Evolutionary conservation across 225 moss, liverwort and hornwort species (phyloP), one percentile per base, ranked within the genome.

Genomic region (Polytrichum formosum): DNA sequence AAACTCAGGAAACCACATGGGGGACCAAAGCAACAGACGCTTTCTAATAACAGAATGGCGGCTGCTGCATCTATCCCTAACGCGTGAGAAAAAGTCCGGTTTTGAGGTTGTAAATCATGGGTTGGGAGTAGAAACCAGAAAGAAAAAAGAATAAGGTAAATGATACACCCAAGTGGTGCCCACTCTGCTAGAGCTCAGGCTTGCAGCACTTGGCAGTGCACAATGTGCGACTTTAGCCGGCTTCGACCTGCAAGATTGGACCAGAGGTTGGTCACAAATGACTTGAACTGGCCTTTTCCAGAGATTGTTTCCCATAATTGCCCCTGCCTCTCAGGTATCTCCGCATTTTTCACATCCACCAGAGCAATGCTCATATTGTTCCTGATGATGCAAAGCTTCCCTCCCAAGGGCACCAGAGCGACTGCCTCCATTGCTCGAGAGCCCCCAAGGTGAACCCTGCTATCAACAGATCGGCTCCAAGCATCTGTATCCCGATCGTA

Each of bases 201-300:
- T 92, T 94, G 94, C 87, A 97, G 88, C 77, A 97, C 94, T 91
- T 97, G 97, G 83, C 97, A 97, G 80, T 97, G 97, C 84, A 94
- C 92, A 73, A 97, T 94, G 80, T 94, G 97, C 79, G 92, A 94
- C 70, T 94, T 97, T 33, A 94, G 79, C 72, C 97, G 92, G 80
- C 88, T 97, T 79, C 94, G 87, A 73, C 92, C 94, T 66, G 97
- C 94, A 76, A 97, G 87, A 78, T 91, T 97, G 77, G 94, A 97
- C 97, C 94, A 97, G 74, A 97, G 89, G 68, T 97, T 97, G 75
- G 94, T 92, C 76, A 97, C 97, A 77, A 97, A 97, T 23, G 97
- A 92, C 83, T 91, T 97, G 72, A 97, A 94, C 86, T 97, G 96
- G 65, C 96, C 96, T 81, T 94, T 97, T 25, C 96, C 96, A 71